Conservation (phyloP, 345 rosid species). For the Lumnitzera littorea region DNA sequence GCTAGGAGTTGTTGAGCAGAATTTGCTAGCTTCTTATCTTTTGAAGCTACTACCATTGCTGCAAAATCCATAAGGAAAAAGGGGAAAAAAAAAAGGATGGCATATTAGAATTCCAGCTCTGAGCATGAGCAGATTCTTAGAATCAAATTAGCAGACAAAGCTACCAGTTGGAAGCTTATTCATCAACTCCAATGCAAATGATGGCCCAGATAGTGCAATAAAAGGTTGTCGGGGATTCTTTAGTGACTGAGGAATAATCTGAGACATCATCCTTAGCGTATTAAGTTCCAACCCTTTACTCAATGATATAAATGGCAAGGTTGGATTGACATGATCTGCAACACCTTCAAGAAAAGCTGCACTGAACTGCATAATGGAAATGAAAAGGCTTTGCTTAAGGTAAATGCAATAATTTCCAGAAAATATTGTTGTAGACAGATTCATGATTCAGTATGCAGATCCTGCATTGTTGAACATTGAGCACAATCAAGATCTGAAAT, state of each 20-base stretch:
- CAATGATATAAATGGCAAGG: constrained; percentile 85
- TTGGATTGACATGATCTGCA: constrained; percentile 67
- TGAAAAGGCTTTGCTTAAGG: neutral
- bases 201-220: constrained; percentile 82
- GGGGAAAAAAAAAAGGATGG: neutral
- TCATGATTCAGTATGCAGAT: too few relatives aligned
- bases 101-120: neutral
- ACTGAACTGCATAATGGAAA: constrained; percentile 64
- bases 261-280: constrained; percentile 91
- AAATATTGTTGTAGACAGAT: too few relatives aligned
- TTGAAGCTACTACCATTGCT: constrained; percentile 97
- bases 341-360: constrained; percentile 71
- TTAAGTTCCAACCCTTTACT: constrained; percentile 92
- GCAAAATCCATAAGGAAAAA: constrained; percentile 13
- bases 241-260: constrained; percentile 68
- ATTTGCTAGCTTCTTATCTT: constrained; percentile 72
- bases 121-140: neutral
- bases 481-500: too few relatives aligned
- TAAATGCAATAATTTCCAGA: too few relatives aligned
- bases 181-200: constrained; percentile 88
- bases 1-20: constrained; percentile 81
- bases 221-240: constrained; percentile 82
- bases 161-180: constrained; percentile 82
- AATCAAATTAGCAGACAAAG: neutral
- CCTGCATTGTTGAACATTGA: too few relatives aligned